phyloP scores from a whole-genome alignment of 1,139 yeast genomes.

The Pichia sp. region DNA sequence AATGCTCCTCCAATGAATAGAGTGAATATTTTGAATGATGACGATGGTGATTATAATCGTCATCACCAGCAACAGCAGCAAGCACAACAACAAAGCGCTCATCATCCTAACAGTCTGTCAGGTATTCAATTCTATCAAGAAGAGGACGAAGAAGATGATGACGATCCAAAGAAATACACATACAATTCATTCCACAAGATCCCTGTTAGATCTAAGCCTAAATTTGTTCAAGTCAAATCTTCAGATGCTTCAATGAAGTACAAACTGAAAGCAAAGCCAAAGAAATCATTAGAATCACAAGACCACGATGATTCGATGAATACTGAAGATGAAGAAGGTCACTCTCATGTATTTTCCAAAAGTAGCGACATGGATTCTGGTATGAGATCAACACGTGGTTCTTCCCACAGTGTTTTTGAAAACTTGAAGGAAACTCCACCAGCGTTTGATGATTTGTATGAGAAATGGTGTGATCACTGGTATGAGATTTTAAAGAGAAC shows the following conservation, averaged over 20 bases:
- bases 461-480: conserved; percentile 35
- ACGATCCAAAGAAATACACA: not conserved
- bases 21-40: conserved; percentile 6
- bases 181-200: not conserved
- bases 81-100: too few species aligned
- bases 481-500: conserved; percentile 28
- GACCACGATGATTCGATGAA: not conserved
- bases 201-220: not conserved
- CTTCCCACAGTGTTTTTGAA: conserved; percentile 26
- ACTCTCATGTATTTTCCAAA: conserved; percentile 8
- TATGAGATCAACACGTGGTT: conserved; percentile 18
- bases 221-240: not conserved
- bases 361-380: conserved; percentile 13
- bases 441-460: conserved; percentile 28
- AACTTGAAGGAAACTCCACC: conserved; percentile 36
- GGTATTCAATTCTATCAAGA: conserved; percentile 1
- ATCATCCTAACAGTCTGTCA: not conserved
- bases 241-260: not conserved
- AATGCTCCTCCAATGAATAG: not conserved
- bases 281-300: too few species aligned
- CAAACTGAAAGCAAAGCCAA: not conserved
- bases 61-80: not conserved
- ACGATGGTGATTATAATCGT: not conserved
- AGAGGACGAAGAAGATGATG: conserved; percentile 3
- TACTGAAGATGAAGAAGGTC: not conserved